Conservation (phyloP, 305 asterid genomes). For the Solanum hybrid region DNA sequence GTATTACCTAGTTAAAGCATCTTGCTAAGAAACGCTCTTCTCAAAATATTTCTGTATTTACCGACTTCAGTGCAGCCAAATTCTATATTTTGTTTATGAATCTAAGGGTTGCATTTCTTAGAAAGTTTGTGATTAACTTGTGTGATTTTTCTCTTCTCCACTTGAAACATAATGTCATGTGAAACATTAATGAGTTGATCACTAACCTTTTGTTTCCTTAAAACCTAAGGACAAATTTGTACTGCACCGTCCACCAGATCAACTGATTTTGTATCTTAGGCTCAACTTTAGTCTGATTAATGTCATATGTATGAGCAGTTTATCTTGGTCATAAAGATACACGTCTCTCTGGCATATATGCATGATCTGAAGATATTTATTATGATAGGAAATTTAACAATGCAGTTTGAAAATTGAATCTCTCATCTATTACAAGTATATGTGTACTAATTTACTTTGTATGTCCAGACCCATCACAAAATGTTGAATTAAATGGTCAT, state of each 20-base stretch:
- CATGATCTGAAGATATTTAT: neutral
- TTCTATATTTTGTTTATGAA: neutral
- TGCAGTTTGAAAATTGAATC: neutral
- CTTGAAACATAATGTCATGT: neutral
- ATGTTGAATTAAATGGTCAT: neutral
- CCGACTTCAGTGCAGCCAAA: neutral
- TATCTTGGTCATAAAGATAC: neutral
- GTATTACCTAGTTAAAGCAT: constrained; percentile 17
- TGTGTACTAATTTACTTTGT: neutral
- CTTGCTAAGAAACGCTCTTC: neutral
- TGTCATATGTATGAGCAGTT: neutral
- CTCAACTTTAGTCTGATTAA: neutral
- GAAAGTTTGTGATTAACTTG: neutral
- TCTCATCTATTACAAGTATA: neutral
- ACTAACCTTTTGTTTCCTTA: neutral
- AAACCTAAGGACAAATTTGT: neutral
- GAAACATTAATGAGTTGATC: neutral
- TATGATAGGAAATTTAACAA: neutral
- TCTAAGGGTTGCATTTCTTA: neutral
- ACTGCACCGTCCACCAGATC: neutral
- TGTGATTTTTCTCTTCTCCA: neutral
- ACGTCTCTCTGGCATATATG: neutral
- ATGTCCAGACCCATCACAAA: neutral
- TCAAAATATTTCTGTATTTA: neutral
- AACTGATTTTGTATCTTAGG: neutral